Conservation (phyloP, 2,329 filamentous ascomycete species). For the Triangularia verruculosa region DNA sequence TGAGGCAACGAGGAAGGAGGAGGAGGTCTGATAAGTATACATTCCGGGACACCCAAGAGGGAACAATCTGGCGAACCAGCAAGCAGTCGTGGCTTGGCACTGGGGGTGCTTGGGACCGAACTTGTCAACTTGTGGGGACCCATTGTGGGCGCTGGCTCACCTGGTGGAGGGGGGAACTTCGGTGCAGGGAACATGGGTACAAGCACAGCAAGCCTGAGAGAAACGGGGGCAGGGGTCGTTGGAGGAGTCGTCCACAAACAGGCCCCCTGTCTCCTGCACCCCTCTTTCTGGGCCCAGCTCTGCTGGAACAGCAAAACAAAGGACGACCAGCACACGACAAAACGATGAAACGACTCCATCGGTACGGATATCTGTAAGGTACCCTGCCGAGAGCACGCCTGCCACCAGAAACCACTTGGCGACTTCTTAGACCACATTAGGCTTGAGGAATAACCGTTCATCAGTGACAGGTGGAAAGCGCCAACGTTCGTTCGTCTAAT, state of each 20-base stretch:
- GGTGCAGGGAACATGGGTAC: not conserved
- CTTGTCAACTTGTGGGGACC: slow-evolving; percentile 7
- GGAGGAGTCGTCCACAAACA: not conserved
- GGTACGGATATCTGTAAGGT: not conserved
- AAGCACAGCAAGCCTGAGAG: not conserved
- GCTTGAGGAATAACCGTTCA: not conserved
- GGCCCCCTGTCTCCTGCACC: not conserved
- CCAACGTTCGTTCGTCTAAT: not conserved
- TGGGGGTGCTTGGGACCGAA: slow-evolving; percentile 7
- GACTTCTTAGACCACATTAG: not conserved
- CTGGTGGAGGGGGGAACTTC: slow-evolving; percentile 1
- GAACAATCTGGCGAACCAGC: not conserved
- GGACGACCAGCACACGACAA: not conserved
- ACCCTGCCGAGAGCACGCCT: too few species aligned
- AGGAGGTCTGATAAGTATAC: slow-evolving; percentile 6
- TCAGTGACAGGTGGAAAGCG: not conserved
- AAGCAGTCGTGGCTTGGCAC: not conserved
- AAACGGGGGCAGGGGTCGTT: not conserved
- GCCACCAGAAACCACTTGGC: not conserved
- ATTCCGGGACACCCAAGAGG: not conserved
- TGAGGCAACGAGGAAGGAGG: not conserved
- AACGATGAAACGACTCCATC: not conserved
- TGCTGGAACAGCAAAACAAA: not conserved
- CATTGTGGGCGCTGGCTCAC: not conserved
- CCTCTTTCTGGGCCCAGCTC: not conserved